These are phyloP conservation scores for Capsella bursapastoris DNA, from an alignment of 345 rosid species.

Conservation along the genomic window DNA sequence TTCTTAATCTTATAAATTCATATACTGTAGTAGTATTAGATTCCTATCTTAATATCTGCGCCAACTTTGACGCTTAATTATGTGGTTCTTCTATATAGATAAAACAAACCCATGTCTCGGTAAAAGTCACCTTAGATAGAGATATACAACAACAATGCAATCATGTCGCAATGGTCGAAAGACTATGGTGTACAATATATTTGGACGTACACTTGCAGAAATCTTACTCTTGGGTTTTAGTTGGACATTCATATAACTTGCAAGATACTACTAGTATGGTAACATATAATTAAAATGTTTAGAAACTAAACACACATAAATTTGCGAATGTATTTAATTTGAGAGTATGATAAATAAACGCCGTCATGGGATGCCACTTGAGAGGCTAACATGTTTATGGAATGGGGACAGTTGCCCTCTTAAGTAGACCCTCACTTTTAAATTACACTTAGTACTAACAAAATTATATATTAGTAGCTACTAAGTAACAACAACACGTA, in stretches of 20 bases:
- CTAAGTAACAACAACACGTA: constrained; percentile 2
- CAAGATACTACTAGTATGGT: too few relatives aligned
- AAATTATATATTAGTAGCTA: neutral
- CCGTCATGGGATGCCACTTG: constrained; percentile 37
- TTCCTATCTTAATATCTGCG: constrained; percentile 34
- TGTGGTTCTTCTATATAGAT: constrained; percentile 21
- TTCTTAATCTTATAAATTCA: too few relatives aligned
- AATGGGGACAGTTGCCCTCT: constrained; percentile 42
- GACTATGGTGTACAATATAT: neutral
- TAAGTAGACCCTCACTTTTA: constrained; percentile 16
- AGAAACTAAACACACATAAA: too few relatives aligned
- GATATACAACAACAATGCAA: constrained; percentile 36
- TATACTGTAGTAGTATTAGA: neutral
- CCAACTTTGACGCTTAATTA: constrained; percentile 19
- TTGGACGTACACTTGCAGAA: constrained; percentile 21
- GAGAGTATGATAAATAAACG: neutral
- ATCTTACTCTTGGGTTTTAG: neutral
- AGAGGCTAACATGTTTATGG: constrained; percentile 45
- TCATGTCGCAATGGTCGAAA: constrained; percentile 33
- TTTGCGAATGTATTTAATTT: too few relatives aligned
- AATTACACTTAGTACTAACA: neutral
- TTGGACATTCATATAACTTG: too few relatives aligned
- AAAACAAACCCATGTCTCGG: constrained; percentile 28
- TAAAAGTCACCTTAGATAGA: constrained; percentile 28
- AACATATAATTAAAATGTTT: too few relatives aligned